phyloP scores from a whole-genome alignment of 2,329 filamentous ascomycete species.

The Didymella pinodella region DNA sequence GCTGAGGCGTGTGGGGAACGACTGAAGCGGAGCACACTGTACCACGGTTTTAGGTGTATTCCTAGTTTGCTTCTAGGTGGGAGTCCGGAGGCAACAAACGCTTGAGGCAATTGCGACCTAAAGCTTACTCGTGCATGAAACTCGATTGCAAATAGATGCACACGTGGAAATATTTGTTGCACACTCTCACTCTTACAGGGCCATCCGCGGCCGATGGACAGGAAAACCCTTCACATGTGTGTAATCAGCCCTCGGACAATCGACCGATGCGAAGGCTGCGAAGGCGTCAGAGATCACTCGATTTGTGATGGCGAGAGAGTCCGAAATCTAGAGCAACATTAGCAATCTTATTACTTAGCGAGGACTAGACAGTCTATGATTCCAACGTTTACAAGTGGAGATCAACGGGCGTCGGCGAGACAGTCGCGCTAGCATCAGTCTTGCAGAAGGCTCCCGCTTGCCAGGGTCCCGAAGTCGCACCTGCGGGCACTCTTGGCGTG shows the following conservation, averaged over 20 bases:
- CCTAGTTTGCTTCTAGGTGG: conserved; percentile 12
- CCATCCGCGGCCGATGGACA: conserved; percentile 21
- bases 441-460: conserved; percentile 8
- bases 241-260: conserved; percentile 8
- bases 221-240: conserved; percentile 14
- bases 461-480: conserved; percentile 18
- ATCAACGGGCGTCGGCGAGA: conserved; percentile 16
- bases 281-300: conserved; percentile 13
- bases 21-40: conserved; percentile 21
- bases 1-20: conserved; percentile 19
- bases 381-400: conserved; percentile 21
- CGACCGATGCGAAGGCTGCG: conserved; percentile 6
- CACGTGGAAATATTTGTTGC: conserved; percentile 9
- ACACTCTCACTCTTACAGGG: conserved; percentile 2
- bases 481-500: conserved; percentile 6
- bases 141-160: conserved; percentile 12
- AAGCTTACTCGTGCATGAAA: conserved; percentile 4
- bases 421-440: conserved; percentile 10
- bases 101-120: conserved; percentile 11
- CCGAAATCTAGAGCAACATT: conserved; percentile 24
- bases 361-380: conserved; percentile 16
- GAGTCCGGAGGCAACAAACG: conserved; percentile 6
- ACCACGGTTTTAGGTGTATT: conserved; percentile 19
- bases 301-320: conserved; percentile 15
- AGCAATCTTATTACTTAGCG: conserved; percentile 25